These are phyloP conservation scores for Calonectria naviculata DNA, from an alignment of 2,329 filamentous ascomycete genomes.

Conservation along the genomic window DNA sequence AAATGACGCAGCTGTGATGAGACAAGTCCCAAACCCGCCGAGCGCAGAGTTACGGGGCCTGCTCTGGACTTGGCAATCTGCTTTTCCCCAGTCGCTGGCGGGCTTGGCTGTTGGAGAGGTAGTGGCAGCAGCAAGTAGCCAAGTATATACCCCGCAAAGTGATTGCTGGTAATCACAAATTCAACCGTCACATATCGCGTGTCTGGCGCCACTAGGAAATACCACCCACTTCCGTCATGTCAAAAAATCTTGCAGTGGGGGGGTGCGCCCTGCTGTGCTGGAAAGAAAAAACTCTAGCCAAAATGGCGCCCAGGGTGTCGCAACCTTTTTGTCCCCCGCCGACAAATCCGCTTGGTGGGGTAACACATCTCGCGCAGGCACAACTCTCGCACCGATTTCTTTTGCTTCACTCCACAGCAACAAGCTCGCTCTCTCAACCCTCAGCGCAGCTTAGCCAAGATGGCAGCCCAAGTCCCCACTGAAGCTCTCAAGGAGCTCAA, in stretches of 20 bases:
- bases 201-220: conserved; percentile 1
- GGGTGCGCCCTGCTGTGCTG: not conserved
- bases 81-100: not conserved
- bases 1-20: conserved; percentile 1
- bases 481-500: conserved; percentile 58
- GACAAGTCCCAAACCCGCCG: not conserved
- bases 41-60: not conserved
- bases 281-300: not conserved
- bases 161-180: not conserved
- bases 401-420: conserved; percentile 28
- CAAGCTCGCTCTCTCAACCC: conserved; percentile 22
- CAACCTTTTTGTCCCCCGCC: conserved; percentile 29
- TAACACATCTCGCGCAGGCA: conserved; percentile 28
- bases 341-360: conserved; percentile 35
- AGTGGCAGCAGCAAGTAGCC: not conserved
- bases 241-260: conserved; percentile 37
- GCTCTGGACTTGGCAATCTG: not conserved
- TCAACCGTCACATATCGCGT: conserved; percentile 11
- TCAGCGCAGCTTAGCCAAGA: conserved; percentile 44
- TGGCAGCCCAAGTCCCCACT: conserved; percentile 56
- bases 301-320: not conserved
- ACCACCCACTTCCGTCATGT: conserved; percentile 34
- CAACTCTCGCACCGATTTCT: conserved; percentile 34
- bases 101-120: not conserved
- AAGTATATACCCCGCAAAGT: conserved; percentile 3